Conservation (phyloP, 768 basidiomycete genomes). For the Amanita fuliginea region DNA sequence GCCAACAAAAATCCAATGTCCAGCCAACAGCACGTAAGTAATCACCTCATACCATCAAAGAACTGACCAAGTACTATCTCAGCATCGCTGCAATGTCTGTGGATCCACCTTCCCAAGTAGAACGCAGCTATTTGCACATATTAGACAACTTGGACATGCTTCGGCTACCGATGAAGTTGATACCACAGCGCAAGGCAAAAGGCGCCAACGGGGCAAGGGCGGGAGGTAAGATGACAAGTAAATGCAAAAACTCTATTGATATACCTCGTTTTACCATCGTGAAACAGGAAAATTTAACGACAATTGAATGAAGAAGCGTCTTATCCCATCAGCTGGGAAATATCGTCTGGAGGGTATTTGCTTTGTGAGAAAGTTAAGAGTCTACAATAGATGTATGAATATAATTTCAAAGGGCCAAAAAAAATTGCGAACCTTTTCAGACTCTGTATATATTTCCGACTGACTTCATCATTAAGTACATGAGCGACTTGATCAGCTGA, state of each 20-base stretch:
- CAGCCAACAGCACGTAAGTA: constrained; percentile 16
- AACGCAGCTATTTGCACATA: constrained; percentile 67
- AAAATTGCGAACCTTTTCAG: constrained; percentile 66
- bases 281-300: background rate
- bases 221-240: background rate
- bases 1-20: constrained; percentile 42
- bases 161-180: constrained; percentile 25
- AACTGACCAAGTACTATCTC: background rate
- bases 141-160: constrained; percentile 64
- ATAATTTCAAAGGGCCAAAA: background rate
- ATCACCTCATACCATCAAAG: background rate
- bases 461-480: constrained; percentile 97
- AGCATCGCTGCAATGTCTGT: constrained; percentile 62
- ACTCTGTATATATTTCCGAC: constrained; percentile 97
- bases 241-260: background rate
- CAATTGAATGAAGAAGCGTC: background rate
- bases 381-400: constrained; percentile 28
- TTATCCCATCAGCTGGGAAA: constrained; percentile 88
- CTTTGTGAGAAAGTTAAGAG: constrained; percentile 93
- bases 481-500: constrained; percentile 96
- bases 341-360: constrained; percentile 88
- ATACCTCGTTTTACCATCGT: background rate
- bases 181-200: background rate
- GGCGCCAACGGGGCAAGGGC: background rate
- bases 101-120: constrained; percentile 48